phyloP scores from a whole-genome alignment of 805 yeast genomes.

The Komagataella phaffii region DNA sequence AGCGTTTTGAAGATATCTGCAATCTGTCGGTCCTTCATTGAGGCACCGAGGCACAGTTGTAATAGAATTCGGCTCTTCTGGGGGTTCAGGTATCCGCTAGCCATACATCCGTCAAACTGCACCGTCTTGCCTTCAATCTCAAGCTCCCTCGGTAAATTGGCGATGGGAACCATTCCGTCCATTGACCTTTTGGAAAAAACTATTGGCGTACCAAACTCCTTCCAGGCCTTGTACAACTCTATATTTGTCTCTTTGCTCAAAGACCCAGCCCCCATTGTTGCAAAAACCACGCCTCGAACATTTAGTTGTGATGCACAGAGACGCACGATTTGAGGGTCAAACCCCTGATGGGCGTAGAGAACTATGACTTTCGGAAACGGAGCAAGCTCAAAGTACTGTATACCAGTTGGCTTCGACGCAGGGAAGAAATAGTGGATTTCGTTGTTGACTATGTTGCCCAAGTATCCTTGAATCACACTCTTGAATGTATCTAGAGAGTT shows the following conservation, averaged over 20 bases:
- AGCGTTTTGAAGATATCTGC: constrained; percentile 33
- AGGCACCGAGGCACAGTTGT: constrained; percentile 37
- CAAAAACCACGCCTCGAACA: constrained; percentile 45
- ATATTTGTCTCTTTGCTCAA: constrained; percentile 36
- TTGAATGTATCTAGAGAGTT: constrained; percentile 61
- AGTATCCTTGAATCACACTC: constrained; percentile 50
- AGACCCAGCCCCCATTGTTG: constrained; percentile 65
- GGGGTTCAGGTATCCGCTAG: constrained; percentile 55
- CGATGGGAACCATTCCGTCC: constrained; percentile 59
- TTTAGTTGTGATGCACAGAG: constrained; percentile 29
- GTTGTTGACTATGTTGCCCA: constrained; percentile 58
- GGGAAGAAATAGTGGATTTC: constrained; percentile 55
- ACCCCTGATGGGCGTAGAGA: constrained; percentile 48
- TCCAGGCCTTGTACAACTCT: constrained; percentile 23
- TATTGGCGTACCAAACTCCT: constrained; percentile 33
- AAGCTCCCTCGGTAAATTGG: constrained; percentile 18
- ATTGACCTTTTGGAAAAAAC: constrained; percentile 54
- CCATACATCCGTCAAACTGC: constrained; percentile 28
- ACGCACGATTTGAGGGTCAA: constrained; percentile 33
- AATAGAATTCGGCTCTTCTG: constrained; percentile 47
- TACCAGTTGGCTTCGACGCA: constrained; percentile 42
- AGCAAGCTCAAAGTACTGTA: constrained; percentile 23
- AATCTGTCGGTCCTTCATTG: constrained; percentile 24
- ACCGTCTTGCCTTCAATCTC: constrained; percentile 8
- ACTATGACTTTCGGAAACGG: constrained; percentile 33